A percentile compares a stretch with the other conserved stretches of the same genome.
Evolutionary conservation across 2,329 filamentous ascomycete species (phyloP).

Genomic region (Aspergillus intermedius): DNA sequence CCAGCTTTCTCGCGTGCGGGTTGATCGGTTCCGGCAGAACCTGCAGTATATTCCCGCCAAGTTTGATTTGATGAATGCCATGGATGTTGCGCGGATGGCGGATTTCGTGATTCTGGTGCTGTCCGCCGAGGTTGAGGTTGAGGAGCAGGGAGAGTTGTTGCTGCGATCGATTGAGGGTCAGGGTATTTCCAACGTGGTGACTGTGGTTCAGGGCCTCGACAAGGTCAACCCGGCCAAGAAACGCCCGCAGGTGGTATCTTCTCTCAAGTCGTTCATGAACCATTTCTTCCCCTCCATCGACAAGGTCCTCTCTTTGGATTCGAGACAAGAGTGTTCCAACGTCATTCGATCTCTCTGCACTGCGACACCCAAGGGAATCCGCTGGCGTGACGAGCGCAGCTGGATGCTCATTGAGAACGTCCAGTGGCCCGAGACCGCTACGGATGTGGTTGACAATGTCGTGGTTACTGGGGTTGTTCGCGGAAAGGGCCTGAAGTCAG

Average conservation of each 20-base stretch:
- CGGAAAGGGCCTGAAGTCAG: slow-evolving; percentile 79
- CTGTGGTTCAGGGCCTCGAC: slow-evolving; percentile 73
- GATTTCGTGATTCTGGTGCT: slow-evolving; percentile 88
- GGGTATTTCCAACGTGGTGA: slow-evolving; percentile 87
- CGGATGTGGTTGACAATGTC: slow-evolving; percentile 47
- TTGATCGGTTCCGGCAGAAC: slow-evolving; percentile 93
- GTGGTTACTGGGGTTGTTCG: slow-evolving; percentile 78
- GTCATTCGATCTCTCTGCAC: slow-evolving; percentile 86
- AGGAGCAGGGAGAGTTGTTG: slow-evolving; percentile 75
- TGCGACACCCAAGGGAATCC: slow-evolving; percentile 84
- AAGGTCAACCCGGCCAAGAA: slow-evolving; percentile 73
- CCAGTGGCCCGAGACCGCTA: slow-evolving; percentile 57
- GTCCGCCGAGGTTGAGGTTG: slow-evolving; percentile 69
- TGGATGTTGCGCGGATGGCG: slow-evolving; percentile 81
- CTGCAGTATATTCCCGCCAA: slow-evolving; percentile 74
- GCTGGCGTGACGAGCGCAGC: slow-evolving; percentile 89
- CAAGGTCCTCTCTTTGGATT: slow-evolving; percentile 83
- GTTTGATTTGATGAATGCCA: slow-evolving; percentile 65
- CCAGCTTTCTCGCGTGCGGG: slow-evolving; percentile 56
- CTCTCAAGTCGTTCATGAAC: slow-evolving; percentile 84
- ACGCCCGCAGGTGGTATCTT: slow-evolving; percentile 66
- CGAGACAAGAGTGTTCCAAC: slow-evolving; percentile 83
- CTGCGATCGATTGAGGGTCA: slow-evolving; percentile 85
- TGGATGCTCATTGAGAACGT: slow-evolving; percentile 91
- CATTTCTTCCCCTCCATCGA: slow-evolving; percentile 92